Conservation (phyloP, 1,139 yeast species). For the Pichia sp. region DNA sequence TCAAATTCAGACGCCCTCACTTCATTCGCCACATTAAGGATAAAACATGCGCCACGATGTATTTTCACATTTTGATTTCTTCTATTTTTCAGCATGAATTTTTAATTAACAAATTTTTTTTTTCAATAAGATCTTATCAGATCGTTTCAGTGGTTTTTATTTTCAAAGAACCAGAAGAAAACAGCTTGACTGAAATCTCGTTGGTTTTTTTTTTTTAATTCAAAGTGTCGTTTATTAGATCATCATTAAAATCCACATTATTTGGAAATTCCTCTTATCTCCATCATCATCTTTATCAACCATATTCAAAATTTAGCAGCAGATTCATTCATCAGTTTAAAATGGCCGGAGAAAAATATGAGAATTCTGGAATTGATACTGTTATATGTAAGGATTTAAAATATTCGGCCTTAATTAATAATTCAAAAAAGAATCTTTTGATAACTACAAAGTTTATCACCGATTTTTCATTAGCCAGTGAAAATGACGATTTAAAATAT, state of each 20-base stretch:
- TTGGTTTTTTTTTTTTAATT: not conserved
- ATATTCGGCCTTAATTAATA: conserved; percentile 15
- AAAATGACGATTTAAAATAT: conserved; percentile 69
- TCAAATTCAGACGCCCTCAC: too few species aligned
- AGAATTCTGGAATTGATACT: conserved; percentile 13
- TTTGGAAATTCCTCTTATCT: not conserved
- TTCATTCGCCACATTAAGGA: not conserved
- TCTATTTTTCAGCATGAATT: not conserved
- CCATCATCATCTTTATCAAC: not conserved
- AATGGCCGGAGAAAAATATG: too few species aligned
- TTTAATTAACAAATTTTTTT: not conserved
- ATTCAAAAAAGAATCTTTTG: conserved; percentile 9
- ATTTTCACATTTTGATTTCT: not conserved
- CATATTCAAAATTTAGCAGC: too few species aligned
- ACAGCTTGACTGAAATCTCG: not conserved
- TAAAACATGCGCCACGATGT: not conserved
- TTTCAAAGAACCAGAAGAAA: too few species aligned
- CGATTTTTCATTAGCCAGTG: conserved; percentile 63
- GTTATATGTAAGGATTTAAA: conserved; percentile 21
- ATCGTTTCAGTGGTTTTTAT: too few species aligned
- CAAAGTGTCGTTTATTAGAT: conserved; percentile 4
- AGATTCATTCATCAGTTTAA: too few species aligned
- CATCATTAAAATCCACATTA: not conserved
- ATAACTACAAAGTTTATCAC: conserved; percentile 47
- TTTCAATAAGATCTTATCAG: too few species aligned